Conservation (phyloP, 2,329 filamentous ascomycete species). For the Amauroascus verrucosus region DNA sequence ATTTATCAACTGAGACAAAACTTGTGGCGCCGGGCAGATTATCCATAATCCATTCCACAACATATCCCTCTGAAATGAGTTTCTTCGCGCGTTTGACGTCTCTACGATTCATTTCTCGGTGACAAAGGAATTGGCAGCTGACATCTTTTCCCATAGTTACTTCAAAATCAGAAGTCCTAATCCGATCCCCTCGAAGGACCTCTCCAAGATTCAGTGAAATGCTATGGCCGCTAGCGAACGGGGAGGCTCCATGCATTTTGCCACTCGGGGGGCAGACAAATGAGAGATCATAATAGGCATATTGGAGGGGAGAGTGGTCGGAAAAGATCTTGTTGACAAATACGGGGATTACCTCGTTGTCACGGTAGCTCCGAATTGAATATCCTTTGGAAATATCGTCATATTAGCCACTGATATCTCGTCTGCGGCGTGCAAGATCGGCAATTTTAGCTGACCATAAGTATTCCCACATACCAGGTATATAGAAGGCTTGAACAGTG, state of each 20-base stretch:
- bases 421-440: background rate
- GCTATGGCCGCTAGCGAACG: constrained; percentile 63
- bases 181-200: constrained; percentile 75
- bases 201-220: constrained; percentile 78
- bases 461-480: constrained; percentile 56
- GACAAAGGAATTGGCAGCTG: constrained; percentile 63
- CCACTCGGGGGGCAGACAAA: constrained; percentile 76
- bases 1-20: constrained; percentile 77
- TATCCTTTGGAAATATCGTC: constrained; percentile 49
- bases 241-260: constrained; percentile 52
- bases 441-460: constrained; percentile 2
- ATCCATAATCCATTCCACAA: constrained; percentile 90
- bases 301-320: constrained; percentile 80
- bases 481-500: constrained; percentile 62
- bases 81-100: constrained; percentile 59
- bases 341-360: constrained; percentile 69
- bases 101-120: constrained; percentile 51
- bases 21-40: constrained; percentile 82
- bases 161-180: constrained; percentile 74
- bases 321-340: constrained; percentile 88
- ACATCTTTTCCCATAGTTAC: constrained; percentile 66
- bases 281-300: constrained; percentile 78
- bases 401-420: background rate
- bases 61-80: constrained; percentile 66
- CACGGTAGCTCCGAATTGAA: constrained; percentile 69